A percentile compares a stretch with the other conserved stretches of the same genome.
These are phyloP conservation scores for Hyphopichia pseudoburtonii DNA, from an alignment of 1,139 yeast genomes.

Conservation along the genomic window DNA sequence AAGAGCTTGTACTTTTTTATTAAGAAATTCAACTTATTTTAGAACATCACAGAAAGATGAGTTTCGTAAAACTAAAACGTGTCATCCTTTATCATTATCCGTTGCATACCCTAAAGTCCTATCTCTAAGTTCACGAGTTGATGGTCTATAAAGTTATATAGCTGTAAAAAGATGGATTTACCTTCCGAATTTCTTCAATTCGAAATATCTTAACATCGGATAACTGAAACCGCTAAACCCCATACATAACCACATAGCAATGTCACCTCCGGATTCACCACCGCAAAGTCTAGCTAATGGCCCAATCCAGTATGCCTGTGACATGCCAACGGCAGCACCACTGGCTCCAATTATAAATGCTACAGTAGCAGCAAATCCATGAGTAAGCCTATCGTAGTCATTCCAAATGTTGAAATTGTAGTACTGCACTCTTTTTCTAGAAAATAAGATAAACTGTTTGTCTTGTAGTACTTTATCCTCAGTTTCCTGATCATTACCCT, in stretches of 20 bases:
- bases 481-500: not conserved
- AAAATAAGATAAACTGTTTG: not conserved
- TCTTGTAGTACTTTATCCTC: not conserved
- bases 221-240: constrained; percentile 60
- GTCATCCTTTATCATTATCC: too few relatives aligned
- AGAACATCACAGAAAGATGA: too few relatives aligned
- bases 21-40: too few relatives aligned
- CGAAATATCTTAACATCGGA: constrained; percentile 57
- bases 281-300: constrained; percentile 44
- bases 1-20: too few relatives aligned
- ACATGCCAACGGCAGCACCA: constrained; percentile 35
- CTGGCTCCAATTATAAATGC: constrained; percentile 26
- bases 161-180: too few relatives aligned
- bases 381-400: constrained; percentile 38
- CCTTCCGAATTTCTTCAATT: constrained; percentile 47
- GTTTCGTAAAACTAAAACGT: too few relatives aligned
- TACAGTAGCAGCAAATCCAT: constrained; percentile 26
- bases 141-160: not conserved
- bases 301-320: constrained; percentile 31
- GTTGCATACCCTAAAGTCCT: not conserved
- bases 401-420: constrained; percentile 74
- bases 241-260: constrained; percentile 71
- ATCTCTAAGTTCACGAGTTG: too few relatives aligned
- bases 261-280: constrained; percentile 54
- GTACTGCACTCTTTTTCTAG: constrained; percentile 4